Base-by-base conservation (phyloP, 73 alveolate species). In the Symbiodinium natans region DNA sequence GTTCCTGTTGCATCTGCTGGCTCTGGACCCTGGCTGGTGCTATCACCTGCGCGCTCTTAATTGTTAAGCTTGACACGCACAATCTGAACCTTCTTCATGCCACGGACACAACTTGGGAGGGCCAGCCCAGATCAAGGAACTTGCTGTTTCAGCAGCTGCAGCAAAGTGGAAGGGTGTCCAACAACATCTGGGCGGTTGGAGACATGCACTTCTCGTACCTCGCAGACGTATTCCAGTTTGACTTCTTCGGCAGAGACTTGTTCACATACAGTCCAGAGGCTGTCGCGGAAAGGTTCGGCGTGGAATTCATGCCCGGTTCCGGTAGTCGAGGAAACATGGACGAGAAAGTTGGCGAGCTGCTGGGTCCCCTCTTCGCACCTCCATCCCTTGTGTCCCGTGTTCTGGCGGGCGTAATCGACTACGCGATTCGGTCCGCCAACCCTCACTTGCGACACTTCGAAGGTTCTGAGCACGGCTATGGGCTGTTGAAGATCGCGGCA, bases 171-270 rank as follows among this genome's bases (percentile, higher is more conserved):
- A 63, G 25, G 36, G 34, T 34, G 1, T 63, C 77, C 77, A 63
- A 63, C 77, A 63, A 63, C 77, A 63, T 63, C 77, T 63, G 77
- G 77, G 77, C 77, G 15, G 77, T 63, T 2, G 77, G 77, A 11
- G 77, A 63, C 31, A 63, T 63, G 77, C 77, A 63, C 31, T 63
- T 63, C 77, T 63, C 77, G 10, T 63, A 63, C 77, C 31, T 63
- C 34, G 77, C 77, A 11, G 59, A 46, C 59, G 77, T 63, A 15
- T 63, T 63, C 39, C 77, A 27, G 36, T 63, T 63, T 34, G 77
- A 63, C 77, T 63, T 21, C 31, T 34, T 25, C 1, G 77, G 77
- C 34, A 21, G 25, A 63, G 77, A 63, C 77, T 11, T 63, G 77
- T 27, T 63, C 36, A 21, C 77, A 31, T 63, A 63, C 77, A 21